phyloP scores from a whole-genome alignment of 2,329 filamentous ascomycete genomes.

The Metarhizium guizhouense region DNA sequence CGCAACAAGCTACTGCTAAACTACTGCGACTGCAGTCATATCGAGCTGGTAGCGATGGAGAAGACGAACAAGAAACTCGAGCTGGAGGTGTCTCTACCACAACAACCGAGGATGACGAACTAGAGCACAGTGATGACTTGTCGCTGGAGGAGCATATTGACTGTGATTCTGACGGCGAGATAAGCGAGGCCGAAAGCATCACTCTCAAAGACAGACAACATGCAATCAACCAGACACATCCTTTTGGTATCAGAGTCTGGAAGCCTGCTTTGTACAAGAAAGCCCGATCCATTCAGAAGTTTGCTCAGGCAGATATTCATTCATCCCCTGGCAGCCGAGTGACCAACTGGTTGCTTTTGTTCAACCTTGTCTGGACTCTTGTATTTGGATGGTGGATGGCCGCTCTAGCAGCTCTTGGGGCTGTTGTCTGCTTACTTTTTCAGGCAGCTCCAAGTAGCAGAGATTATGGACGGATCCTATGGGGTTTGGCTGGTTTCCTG shows the following conservation, averaged over 20 bases:
- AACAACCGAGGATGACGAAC: conserved; percentile 13
- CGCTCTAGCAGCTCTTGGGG: conserved; percentile 63
- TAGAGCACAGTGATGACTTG: conserved; percentile 28
- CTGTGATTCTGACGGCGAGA: conserved; percentile 58
- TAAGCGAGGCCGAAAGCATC: conserved; percentile 94
- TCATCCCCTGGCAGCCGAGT: conserved; percentile 85
- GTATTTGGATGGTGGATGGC: conserved; percentile 97
- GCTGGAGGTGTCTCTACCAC: conserved; percentile 7
- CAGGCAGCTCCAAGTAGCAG: conserved; percentile 69
- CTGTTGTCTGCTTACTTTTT: conserved; percentile 69
- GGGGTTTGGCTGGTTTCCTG: conserved; percentile 75
- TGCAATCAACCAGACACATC: conserved; percentile 97
- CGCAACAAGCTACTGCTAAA: conserved; percentile 18
- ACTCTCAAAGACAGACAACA: conserved; percentile 94
- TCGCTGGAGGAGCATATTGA: conserved; percentile 40
- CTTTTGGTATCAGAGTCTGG: conserved; percentile 97
- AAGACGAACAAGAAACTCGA: conserved; percentile 14
- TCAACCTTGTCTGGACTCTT: conserved; percentile 85
- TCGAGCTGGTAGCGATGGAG: conserved; percentile 11
- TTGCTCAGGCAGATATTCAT: conserved; percentile 93
- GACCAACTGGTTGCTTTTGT: conserved; percentile 73
- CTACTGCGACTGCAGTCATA: conserved; percentile 35
- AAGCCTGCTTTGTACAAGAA: conserved; percentile 99
- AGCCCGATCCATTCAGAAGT: conserved; percentile 89
- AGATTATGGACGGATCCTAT: conserved; percentile 79